Conservation (phyloP, 371 early-diverging fungal species). For the Rhizopus delemar region DNA sequence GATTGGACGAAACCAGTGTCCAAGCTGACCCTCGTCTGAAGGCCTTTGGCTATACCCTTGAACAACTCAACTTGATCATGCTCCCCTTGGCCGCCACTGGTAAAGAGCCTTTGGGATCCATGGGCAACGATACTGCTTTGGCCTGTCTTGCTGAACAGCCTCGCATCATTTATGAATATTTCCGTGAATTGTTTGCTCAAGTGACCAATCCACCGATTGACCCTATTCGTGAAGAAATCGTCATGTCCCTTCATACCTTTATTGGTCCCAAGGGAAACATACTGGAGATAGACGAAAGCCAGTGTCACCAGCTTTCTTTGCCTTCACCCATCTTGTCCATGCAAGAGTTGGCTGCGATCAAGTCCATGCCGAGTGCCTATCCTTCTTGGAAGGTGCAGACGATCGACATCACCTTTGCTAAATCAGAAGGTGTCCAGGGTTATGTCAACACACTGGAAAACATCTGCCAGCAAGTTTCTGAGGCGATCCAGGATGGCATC, state of each 20-base stretch:
- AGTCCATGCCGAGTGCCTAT: conserved; percentile 60
- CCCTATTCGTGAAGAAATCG: conserved; percentile 96
- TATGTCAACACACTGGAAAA: conserved; percentile 80
- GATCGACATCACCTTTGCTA: conserved; percentile 86
- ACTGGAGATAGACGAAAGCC: conserved; percentile 76
- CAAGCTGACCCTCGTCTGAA: conserved; percentile 80
- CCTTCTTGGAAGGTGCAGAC: conserved; percentile 79
- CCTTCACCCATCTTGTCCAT: conserved; percentile 85
- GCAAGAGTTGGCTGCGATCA: conserved; percentile 79
- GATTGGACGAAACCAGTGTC: conserved; percentile 49
- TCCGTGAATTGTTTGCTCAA: conserved; percentile 96
- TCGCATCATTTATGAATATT: conserved; percentile 91
- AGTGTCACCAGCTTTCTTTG: conserved; percentile 79
- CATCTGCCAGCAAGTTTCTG: conserved; percentile 79
- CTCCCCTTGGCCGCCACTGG: conserved; percentile 85
- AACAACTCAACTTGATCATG: conserved; percentile 88
- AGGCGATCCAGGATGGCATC: conserved; percentile 75
- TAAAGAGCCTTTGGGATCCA: conserved; percentile 95
- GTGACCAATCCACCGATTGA: conserved; percentile 98
- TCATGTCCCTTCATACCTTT: conserved; percentile 94
- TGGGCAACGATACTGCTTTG: conserved; percentile 95
- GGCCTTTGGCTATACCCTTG: conserved; percentile 91
- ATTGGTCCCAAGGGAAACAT: conserved; percentile 95
- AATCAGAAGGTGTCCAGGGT: conserved; percentile 73
- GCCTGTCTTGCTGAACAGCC: conserved; percentile 91